Conservation (phyloP, 2,329 filamentous ascomycete genomes). For the Macrophomina tecta region DNA sequence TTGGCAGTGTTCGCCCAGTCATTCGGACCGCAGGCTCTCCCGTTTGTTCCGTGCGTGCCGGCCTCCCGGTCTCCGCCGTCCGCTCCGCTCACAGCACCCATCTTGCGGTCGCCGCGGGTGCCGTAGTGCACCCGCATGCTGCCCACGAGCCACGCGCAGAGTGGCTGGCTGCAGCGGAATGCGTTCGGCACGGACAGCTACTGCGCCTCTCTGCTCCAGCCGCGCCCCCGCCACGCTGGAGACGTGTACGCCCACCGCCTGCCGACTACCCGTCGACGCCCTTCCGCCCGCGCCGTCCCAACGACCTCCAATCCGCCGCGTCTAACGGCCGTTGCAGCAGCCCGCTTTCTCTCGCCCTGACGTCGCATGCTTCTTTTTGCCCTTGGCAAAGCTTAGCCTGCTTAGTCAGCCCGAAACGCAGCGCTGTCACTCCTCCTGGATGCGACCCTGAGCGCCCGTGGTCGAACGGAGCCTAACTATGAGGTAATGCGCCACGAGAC, state of each 20-base stretch:
- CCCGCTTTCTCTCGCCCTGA: neutral
- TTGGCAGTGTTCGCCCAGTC: slow-evolving; percentile 9
- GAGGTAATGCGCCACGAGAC: neutral
- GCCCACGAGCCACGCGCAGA: neutral
- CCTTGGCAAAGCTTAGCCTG: slow-evolving; percentile 22
- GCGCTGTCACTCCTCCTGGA: neutral
- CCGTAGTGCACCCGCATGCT: neutral
- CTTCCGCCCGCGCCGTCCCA: neutral
- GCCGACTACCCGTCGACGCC: slow-evolving; percentile 5
- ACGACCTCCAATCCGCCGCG: neutral
- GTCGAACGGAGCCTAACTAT: neutral
- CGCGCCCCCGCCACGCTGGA: slow-evolving; percentile 9
- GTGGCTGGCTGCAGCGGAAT: neutral
- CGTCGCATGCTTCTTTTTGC: neutral
- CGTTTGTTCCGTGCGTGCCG: slow-evolving; percentile 24
- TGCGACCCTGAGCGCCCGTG: neutral
- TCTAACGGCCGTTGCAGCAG: neutral
- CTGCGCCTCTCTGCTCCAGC: slow-evolving; percentile 2
- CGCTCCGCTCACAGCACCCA: slow-evolving; percentile 5
- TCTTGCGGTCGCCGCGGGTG: neutral
- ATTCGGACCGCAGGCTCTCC: slow-evolving; percentile 17
- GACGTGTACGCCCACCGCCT: slow-evolving; percentile 4
- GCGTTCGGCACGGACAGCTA: slow-evolving; percentile 7
- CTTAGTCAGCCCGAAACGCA: neutral
- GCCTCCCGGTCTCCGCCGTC: slow-evolving; percentile 14